These are phyloP conservation scores for Tagetes erecta DNA, from an alignment of 129 eudicot species.

Conservation along the genomic window DNA sequence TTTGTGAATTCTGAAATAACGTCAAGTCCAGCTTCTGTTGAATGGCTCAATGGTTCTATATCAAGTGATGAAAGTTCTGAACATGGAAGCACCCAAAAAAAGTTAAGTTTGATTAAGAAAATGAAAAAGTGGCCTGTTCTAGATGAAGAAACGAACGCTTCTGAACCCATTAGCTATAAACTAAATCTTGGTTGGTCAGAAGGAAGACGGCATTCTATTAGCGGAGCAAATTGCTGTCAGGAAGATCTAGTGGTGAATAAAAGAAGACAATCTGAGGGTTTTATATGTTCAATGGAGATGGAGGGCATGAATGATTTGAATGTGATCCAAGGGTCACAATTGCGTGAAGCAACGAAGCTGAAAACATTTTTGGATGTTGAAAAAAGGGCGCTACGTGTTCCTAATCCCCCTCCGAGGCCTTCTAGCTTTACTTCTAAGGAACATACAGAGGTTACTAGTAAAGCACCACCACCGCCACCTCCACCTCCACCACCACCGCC, in stretches of 20 bases:
- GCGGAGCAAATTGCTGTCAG: constrained; percentile 55
- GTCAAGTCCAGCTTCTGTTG: constrained; percentile 43
- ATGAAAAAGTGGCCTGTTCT: constrained; percentile 74
- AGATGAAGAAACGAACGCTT: constrained; percentile 56
- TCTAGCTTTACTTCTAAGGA: constrained; percentile 38
- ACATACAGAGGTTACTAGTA: constrained; percentile 41
- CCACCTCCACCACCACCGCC: constrained; percentile 91
- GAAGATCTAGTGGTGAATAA: constrained; percentile 52
- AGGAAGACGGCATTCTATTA: constrained; percentile 68
- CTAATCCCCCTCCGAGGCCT: constrained; percentile 94
- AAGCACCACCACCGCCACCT: constrained; percentile 68
- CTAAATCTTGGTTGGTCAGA: constrained; percentile 48
- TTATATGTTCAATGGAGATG: constrained; percentile 56
- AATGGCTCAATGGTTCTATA: constrained; percentile 38
- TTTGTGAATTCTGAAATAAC: constrained; percentile 37
- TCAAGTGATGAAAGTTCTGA: constrained; percentile 51
- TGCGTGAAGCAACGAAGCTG: constrained; percentile 49
- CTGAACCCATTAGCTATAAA: constrained; percentile 36
- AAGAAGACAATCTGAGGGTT: constrained; percentile 79
- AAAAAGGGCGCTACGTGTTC: constrained; percentile 73
- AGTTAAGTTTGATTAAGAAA: constrained; percentile 52
- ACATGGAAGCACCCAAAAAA: constrained; percentile 44
- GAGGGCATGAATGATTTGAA: constrained; percentile 46
- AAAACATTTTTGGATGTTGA: constrained; percentile 62
- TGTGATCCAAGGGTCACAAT: constrained; percentile 41